These are phyloP conservation scores for Ambrosia hybrid DNA, from an alignment of 140 eudicot genomes.

Conservation along the genomic window DNA sequence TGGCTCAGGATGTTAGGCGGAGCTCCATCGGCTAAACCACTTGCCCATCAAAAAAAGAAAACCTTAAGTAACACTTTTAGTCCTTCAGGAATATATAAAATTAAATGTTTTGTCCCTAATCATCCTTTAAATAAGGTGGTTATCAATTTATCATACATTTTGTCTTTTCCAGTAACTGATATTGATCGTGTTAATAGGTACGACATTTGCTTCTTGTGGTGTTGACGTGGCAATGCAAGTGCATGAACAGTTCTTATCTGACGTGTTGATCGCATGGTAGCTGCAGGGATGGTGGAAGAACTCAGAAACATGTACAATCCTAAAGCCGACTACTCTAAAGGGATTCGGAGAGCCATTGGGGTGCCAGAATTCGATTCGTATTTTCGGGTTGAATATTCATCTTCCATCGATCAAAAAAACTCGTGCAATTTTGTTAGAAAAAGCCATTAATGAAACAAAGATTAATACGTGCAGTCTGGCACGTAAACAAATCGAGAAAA, in stretches of 20 bases:
- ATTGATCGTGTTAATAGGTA: slow-evolving; percentile 23
- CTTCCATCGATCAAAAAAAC: slow-evolving; percentile 29
- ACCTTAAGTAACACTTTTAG: no score
- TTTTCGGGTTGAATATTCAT: slow-evolving; percentile 47
- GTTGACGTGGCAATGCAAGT: slow-evolving; percentile 66
- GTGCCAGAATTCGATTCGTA: slow-evolving; percentile 76
- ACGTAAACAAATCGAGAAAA: slow-evolving; percentile 54
- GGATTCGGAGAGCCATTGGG: slow-evolving; percentile 81
- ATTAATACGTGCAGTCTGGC: slow-evolving; percentile 64
- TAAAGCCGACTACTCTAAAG: slow-evolving; percentile 61
- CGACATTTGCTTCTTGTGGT: slow-evolving; percentile 90
- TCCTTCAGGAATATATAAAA: no score
- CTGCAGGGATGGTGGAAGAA: slow-evolving; percentile 70
- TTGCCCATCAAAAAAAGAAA: no score
- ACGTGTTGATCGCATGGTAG: slow-evolving; percentile 87
- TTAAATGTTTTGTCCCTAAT: no score
- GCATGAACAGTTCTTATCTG: slow-evolving; percentile 48
- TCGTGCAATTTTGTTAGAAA: slow-evolving; percentile 34
- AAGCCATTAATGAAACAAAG: slow-evolving; percentile 59
- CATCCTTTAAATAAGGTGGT: no score
- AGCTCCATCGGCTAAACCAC: no score
- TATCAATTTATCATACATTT: no score
- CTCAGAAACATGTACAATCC: slow-evolving; percentile 53
- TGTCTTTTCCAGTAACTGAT: neutral
- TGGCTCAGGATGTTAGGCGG: no score